Evolutionary conservation across 2,329 filamentous ascomycete species (phyloP), one percentile per base, ranked within the genome.

Genomic region (Pyricularia pennisetigena): DNA sequence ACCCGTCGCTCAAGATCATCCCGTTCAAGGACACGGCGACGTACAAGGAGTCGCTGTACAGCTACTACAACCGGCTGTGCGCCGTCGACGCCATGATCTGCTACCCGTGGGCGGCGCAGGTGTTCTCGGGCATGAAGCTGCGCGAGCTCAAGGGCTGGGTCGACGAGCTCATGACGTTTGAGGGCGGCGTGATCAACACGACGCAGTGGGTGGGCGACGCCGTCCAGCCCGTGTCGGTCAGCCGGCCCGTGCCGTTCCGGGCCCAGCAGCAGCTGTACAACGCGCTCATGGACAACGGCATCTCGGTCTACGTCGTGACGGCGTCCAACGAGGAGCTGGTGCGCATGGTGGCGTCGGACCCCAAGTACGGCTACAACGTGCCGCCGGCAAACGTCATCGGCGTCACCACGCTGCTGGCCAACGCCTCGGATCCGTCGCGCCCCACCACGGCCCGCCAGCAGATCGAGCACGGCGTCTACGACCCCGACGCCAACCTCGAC

Each of bases 341-440:
- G 24, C 64, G 64, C 64, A 66, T 66, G 64, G 64, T 66, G 64
- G 64, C 64, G 10, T 66, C 64, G 64, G 64, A 66, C 35, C 64
- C 64, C 30, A n/a, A 20, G 23, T 66, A 66, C 64, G 64, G 64
- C n/a, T 66, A 66, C 35, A 66, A 66, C 64, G 64, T 66, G 30
- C 64, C 64, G n/a, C n/a, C 64, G n/a, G 12, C 24, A 9, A 66
- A 66, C 35, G 64, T 66, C 35, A 26, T 66, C 24, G 64, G 64
- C 35, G 64, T 66, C 23, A 54, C 64, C 2, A 54, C 26, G 24
- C 64, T 66, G 32, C 35, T 66, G 64, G 12, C 14, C 10, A 66
- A 66, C 64, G 30, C 32, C 2, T 26, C 64, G 64, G 64, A 66
- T 24, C 64, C 64, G 35, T 9, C 64, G 12, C 10, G 16, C 32